Evolutionary conservation across 805 yeast species (phyloP), one percentile per base, ranked within the genome.

Genomic region (Cyberlindnera mycetangii): DNA sequence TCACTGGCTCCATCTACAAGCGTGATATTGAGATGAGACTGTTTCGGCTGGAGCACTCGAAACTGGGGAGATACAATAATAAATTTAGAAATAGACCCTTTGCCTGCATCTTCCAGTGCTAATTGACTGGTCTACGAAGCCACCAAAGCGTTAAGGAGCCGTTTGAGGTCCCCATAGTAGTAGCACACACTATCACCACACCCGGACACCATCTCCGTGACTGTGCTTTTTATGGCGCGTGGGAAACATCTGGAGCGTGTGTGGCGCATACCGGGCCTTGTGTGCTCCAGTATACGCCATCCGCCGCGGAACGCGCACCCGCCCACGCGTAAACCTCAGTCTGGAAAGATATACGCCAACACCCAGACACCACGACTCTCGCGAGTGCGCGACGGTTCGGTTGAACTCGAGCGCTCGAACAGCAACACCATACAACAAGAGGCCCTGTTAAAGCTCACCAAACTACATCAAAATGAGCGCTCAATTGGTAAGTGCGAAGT

Each of bases 381-480:
- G 25, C 43, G 39, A 17, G 42, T 41, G 27, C 45, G 35, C 44
- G 37, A 18, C 44, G 44, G 37, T 37, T 34, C 43, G 25, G 17
- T 39, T 32, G 34, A 36, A 44, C 43, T 32, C 15, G 39, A 39
- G 40, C 30, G 43, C 40, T 25, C 30, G 38, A 30, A 34, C 49
- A 42, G 42, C 48, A 42, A 28, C 37, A 28, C 32, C 39, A 18
- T 18, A 22, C 16, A 37, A 19, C 39, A 34, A 39, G 37, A 25
- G 34, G 44, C 5, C 17, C n/a, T 15, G 25, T 19, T 24, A 44
- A 36, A 39, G 46, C 16, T 12, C 43, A 42, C 49, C 51, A 34
- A 49, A 35, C 45, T 45, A 51, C 45, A 49, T 50, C 53, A 50
- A 55, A 55, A 60, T 60, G 64, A 58, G 60, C 56, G 60, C 64